These are phyloP conservation scores for Cadophora gregata DNA, from an alignment of 2,329 filamentous ascomycete genomes.

Conservation along the genomic window DNA sequence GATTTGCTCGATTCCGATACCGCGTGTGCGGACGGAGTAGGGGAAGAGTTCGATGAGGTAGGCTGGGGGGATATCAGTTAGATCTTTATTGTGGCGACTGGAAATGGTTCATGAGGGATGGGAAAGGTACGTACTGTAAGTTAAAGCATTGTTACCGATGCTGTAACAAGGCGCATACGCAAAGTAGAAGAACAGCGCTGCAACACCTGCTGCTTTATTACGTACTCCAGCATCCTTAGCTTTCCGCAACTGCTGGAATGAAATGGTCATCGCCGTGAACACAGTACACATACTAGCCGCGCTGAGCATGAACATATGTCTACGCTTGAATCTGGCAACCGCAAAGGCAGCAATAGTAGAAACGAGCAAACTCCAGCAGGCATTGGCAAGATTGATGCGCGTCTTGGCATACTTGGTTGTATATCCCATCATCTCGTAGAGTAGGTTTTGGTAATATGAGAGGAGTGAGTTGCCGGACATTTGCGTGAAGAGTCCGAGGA, in stretches of 20 bases:
- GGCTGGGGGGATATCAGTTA: constrained; percentile 46
- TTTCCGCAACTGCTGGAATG: constrained; percentile 49
- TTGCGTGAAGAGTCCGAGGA: constrained; percentile 60
- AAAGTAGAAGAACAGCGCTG: constrained; percentile 64
- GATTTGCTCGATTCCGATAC: constrained; percentile 43
- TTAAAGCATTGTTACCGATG: constrained; percentile 68
- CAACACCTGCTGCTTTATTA: constrained; percentile 32
- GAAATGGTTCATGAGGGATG: no score
- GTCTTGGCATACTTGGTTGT: constrained; percentile 50
- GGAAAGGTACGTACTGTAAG: constrained; percentile 57
- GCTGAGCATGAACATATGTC: constrained; percentile 58
- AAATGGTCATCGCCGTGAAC: constrained; percentile 62
- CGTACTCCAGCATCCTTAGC: constrained; percentile 42
- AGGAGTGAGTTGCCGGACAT: constrained; percentile 55
- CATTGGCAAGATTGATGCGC: constrained; percentile 53
- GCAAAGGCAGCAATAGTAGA: constrained; percentile 50
- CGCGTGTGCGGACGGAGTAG: constrained; percentile 48
- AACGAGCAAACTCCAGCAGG: constrained; percentile 53
- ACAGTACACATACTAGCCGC: constrained; percentile 57
- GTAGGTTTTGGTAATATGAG: constrained; percentile 55
- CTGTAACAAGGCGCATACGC: constrained; percentile 65
- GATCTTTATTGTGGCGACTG: constrained; percentile 40
- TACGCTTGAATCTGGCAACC: constrained; percentile 51
- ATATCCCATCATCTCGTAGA: constrained; percentile 54
- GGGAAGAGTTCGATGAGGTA: constrained; percentile 66